A percentile compares a stretch with the other conserved stretches of the same genome.
Evolutionary conservation across 148 eudicot species (phyloP).

Genomic region (Pouteria glomerata): DNA sequence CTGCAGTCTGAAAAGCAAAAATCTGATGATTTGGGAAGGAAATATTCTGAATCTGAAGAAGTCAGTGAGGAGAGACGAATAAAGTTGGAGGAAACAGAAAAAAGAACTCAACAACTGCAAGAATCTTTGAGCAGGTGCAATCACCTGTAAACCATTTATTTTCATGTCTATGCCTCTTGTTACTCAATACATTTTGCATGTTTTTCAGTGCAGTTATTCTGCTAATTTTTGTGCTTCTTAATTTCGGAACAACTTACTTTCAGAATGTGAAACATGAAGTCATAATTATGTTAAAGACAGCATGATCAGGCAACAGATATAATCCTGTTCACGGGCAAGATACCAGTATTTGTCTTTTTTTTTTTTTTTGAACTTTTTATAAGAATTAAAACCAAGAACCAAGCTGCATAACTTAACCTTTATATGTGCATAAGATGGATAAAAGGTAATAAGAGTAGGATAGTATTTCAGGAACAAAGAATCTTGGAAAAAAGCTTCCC

Average conservation of each 20-base stretch:
- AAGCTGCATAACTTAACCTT: not conserved
- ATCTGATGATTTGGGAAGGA: slow-evolving; percentile 55
- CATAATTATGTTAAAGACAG: not conserved
- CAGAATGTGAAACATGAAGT: slow-evolving; percentile 5
- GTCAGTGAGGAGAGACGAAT: slow-evolving; percentile 51
- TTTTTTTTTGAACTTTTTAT: too few relatives aligned
- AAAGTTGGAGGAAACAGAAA: slow-evolving; percentile 79
- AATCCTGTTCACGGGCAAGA: not conserved
- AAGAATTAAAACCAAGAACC: not conserved
- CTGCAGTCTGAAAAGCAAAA: slow-evolving; percentile 65
- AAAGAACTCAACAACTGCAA: slow-evolving; percentile 57
- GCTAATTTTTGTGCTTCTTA: not conserved
- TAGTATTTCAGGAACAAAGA: too few relatives aligned
- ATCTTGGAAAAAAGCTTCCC: too few relatives aligned
- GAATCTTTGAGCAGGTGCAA: slow-evolving; percentile 69
- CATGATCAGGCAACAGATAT: not conserved
- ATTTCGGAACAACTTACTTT: not conserved
- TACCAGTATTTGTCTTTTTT: too few relatives aligned
- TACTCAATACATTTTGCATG: not conserved
- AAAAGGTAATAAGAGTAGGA: too few relatives aligned
- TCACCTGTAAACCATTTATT: not conserved
- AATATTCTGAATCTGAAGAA: slow-evolving; percentile 49
- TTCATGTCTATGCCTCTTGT: slow-evolving; percentile 4
- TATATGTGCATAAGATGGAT: too few relatives aligned
- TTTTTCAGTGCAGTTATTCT: not conserved